Evolutionary conservation across 768 basidiomycete genomes (phyloP), one percentile per base, ranked within the genome.

Genomic region (Austroboletus eburneus): DNA sequence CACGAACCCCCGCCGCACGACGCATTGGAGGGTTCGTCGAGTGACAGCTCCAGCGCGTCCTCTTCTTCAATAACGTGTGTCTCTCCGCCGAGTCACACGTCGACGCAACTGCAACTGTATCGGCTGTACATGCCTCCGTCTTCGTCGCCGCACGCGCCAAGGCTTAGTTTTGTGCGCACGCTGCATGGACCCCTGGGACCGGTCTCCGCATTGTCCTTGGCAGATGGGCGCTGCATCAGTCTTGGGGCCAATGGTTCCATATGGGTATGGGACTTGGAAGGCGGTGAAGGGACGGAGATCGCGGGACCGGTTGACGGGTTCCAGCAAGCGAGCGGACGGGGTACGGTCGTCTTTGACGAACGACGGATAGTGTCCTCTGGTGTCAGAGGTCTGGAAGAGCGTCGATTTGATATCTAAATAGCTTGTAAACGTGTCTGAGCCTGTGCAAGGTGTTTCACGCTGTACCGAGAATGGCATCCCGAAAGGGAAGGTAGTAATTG

Each of bases 231-330:
- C 3, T 91, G 89, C 53, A 84, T 91, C 23, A 84, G 85, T 57
- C 66, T 90, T 17, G 80, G 84, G 9, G 66, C 66, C 27, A 81
- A 87, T 59, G 87, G 87, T 33, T 78, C 78, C 55, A 75, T 91
- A 35, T 89, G 87, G 85, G 85, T 88, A 3, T 91, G 89, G 89
- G 89, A 91, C 66, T 71, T 91, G 25, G 89, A 91, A 61, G 75
- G 72, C 10, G 73, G 69, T 18, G 61, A 65, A 22, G 65, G 70
- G 35, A 58, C 63, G 10, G 70, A 71, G 54, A 67, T 75, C 6
- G 59, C 57, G 25, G 42, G 36, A 2, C 57, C 50, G 0, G 34
- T 46, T 5, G 72, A 70, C 30, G 72, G 74, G 57, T 69, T 73
- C 42, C n/a, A 43, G 40, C 36, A 50, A 42, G 41, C 54, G 39